Percentiles rank a stretch among this genome's conserved stretches.
Conservation (phyloP, 345 rosid species). For the Toxicodendron radicans region DNA sequence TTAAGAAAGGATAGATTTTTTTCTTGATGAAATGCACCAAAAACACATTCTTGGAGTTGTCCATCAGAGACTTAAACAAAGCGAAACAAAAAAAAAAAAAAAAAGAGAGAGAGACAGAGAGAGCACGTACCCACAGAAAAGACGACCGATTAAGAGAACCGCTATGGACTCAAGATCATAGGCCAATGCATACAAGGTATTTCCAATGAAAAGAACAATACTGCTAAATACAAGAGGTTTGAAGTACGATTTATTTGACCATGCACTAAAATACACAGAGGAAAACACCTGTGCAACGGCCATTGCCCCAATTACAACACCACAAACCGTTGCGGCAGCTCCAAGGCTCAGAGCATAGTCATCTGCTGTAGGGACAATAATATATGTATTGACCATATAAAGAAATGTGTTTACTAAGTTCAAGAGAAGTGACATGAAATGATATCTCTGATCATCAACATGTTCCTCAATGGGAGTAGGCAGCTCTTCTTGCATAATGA, state of each 20-base stretch:
- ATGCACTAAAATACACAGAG: slow-evolving; percentile 94
- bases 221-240: slow-evolving; percentile 95
- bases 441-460: slow-evolving; percentile 70
- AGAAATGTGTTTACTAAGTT: slow-evolving; percentile 86
- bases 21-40: neutral
- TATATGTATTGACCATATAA: slow-evolving; percentile 95
- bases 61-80: slow-evolving; percentile 5
- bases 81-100: neutral
- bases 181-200: slow-evolving; percentile 87
- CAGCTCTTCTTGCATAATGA: slow-evolving; percentile 92
- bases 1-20: neutral
- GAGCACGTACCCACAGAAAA: slow-evolving; percentile 89
- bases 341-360: slow-evolving; percentile 92
- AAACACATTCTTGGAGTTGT: slow-evolving; percentile 1
- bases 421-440: slow-evolving; percentile 81
- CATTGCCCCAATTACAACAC: slow-evolving; percentile 96
- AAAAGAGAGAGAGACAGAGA: neutral
- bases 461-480: slow-evolving; percentile 72
- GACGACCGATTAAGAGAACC: slow-evolving; percentile 81
- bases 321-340: slow-evolving; percentile 99
- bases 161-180: slow-evolving; percentile 75
- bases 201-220: slow-evolving; percentile 77
- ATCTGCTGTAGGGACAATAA: slow-evolving; percentile 94
- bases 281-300: slow-evolving; percentile 99
- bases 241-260: slow-evolving; percentile 97